These are phyloP conservation scores for Dactylella cylindrospora DNA, from an alignment of 2,329 filamentous ascomycete species.

Conservation along the genomic window DNA sequence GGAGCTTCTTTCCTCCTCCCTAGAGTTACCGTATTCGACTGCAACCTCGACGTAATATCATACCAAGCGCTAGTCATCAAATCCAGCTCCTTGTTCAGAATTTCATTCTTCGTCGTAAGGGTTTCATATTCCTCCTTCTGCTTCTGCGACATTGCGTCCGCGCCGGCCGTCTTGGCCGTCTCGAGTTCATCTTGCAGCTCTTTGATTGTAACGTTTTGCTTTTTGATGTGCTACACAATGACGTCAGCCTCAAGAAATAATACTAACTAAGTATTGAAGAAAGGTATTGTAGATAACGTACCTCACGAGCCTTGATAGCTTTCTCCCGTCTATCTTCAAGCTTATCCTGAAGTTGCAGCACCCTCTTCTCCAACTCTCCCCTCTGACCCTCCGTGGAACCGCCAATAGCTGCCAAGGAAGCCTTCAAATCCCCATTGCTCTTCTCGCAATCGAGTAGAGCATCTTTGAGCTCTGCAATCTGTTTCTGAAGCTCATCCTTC, in stretches of 20 bases:
- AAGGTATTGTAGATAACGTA: constrained; percentile 22
- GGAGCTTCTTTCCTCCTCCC: constrained; percentile 73
- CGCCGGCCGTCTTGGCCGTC: constrained; percentile 34
- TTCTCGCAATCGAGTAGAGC: constrained; percentile 48
- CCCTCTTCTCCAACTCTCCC: constrained; percentile 48
- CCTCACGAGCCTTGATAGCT: constrained; percentile 48
- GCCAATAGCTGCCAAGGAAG: constrained; percentile 47
- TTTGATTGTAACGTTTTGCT: constrained; percentile 50
- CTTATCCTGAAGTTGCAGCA: constrained; percentile 49
- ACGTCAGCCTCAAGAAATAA: constrained; percentile 13
- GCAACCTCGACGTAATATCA: constrained; percentile 73
- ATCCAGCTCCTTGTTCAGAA: constrained; percentile 73
- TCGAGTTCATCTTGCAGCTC: constrained; percentile 50
- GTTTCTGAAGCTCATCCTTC: constrained; percentile 49
- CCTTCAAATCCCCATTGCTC: constrained; percentile 48
- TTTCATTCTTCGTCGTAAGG: constrained; percentile 58
- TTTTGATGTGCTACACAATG: constrained; percentile 48
- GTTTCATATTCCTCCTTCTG: constrained; percentile 48
- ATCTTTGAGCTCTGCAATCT: constrained; percentile 48
- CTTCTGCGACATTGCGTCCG: constrained; percentile 46
- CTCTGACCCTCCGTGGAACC: constrained; percentile 48
- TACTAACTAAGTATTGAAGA: background rate
- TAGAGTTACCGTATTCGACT: constrained; percentile 79
- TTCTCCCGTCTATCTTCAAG: constrained; percentile 49
- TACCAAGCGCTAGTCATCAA: constrained; percentile 85